These are phyloP conservation scores for Boletellus ananas DNA, from an alignment of 768 basidiomycete genomes.

Conservation along the genomic window DNA sequence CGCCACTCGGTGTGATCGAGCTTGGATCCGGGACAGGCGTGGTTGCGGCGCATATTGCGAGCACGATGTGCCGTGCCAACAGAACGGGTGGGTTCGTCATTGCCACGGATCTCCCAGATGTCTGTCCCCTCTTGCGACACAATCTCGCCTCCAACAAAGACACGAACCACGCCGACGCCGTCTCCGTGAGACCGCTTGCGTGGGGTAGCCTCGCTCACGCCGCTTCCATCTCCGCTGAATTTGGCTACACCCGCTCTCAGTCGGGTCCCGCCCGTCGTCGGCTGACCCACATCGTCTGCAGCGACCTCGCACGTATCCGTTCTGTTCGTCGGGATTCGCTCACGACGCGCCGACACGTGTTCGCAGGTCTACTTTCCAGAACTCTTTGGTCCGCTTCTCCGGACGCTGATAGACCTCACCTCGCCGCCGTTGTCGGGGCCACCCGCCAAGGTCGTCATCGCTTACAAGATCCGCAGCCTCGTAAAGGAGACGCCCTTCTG, in stretches of 20 bases:
- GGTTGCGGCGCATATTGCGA: conserved; percentile 48
- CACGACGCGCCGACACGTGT: background rate
- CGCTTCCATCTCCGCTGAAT: conserved; percentile 36
- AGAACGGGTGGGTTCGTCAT: conserved; percentile 32
- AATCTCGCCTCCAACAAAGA: conserved; percentile 29
- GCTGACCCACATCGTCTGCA: conserved; percentile 72
- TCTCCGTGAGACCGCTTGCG: conserved; percentile 52
- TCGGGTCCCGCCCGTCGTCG: background rate
- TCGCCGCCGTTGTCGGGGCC: conserved; percentile 33
- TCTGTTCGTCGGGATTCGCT: background rate
- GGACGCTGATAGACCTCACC: conserved; percentile 70
- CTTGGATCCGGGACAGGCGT: conserved; percentile 78
- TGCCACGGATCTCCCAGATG: conserved; percentile 77
- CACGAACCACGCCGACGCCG: background rate
- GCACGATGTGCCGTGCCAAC: conserved; percentile 31
- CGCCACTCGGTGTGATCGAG: conserved; percentile 51
- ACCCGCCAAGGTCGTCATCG: conserved; percentile 49
- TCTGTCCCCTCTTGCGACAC: conserved; percentile 46
- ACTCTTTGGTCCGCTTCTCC: conserved; percentile 71
- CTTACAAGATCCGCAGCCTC: conserved; percentile 75
- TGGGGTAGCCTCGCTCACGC: conserved; percentile 63
- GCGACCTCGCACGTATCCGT: conserved; percentile 64
- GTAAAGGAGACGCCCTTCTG: conserved; percentile 73
- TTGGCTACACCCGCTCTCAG: conserved; percentile 17
- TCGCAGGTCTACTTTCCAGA: conserved; percentile 81